Evolutionary conservation across 805 yeast genomes (phyloP).

Genomic region (Kodamaea laetipori): DNA sequence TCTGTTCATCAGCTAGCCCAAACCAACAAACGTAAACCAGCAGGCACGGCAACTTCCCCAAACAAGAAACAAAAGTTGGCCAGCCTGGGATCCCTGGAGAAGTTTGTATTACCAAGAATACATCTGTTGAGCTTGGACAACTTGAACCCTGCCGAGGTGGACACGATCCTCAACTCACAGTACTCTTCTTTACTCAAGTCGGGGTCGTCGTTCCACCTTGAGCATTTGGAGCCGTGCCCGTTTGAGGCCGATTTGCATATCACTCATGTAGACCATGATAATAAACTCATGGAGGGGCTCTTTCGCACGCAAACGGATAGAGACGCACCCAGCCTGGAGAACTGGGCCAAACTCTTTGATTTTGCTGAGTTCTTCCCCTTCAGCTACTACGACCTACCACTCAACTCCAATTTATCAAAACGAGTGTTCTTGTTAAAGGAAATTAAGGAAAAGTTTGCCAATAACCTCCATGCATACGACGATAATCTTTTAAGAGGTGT

Average conservation of each 20-base stretch:
- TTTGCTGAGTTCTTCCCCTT: slow-evolving; percentile 12
- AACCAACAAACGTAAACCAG: slow-evolving; percentile 3
- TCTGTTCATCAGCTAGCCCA: too few species aligned
- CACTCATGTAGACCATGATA: slow-evolving; percentile 23
- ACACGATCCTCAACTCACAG: slow-evolving; percentile 22
- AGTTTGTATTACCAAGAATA: background rate
- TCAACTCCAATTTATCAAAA: slow-evolving; percentile 8
- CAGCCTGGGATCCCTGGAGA: background rate
- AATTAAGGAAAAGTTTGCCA: slow-evolving; percentile 6
- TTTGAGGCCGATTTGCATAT: slow-evolving; percentile 21
- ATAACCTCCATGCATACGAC: background rate
- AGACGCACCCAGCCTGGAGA: background rate
- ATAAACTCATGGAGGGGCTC: slow-evolving; percentile 22
- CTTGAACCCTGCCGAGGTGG: slow-evolving; percentile 16
- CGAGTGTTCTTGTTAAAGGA: slow-evolving; percentile 7
- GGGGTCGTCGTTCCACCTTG: slow-evolving; percentile 25
- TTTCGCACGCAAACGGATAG: slow-evolving; percentile 15
- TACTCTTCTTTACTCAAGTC: slow-evolving; percentile 24
- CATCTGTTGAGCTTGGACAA: slow-evolving; percentile 2
- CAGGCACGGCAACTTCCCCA: background rate
- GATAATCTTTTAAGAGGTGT: slow-evolving; percentile 2
- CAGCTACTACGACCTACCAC: slow-evolving; percentile 9
- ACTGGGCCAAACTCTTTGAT: slow-evolving; percentile 11
- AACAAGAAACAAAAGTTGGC: slow-evolving; percentile 4
- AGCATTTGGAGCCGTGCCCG: slow-evolving; percentile 4